Evolutionary conservation across 345 rosid species (phyloP).

Genomic region (Eucalyptus cladocalyx): DNA sequence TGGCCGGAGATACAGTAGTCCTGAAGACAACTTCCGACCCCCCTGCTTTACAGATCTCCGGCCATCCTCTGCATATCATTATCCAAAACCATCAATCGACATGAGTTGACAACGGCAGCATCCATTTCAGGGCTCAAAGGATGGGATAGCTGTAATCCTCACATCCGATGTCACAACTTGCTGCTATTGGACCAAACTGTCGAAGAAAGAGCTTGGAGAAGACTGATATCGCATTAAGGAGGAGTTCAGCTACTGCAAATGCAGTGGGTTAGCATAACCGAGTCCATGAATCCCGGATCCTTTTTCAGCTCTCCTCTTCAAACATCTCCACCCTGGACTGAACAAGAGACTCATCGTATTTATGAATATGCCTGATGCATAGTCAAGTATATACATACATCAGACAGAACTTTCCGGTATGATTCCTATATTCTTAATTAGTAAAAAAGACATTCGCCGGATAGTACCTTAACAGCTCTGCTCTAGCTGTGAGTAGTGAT

Average conservation of each 20-base stretch:
- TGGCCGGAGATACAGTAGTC: neutral
- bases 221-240: slow-evolving; percentile 22
- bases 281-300: slow-evolving; percentile 18
- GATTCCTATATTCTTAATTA: neutral
- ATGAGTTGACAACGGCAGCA: slow-evolving; percentile 11
- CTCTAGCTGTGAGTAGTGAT: neutral
- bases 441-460: neutral
- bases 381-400: neutral
- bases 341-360: slow-evolving; percentile 24
- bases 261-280: neutral
- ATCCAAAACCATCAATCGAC: slow-evolving; percentile 3
- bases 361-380: neutral
- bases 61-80: slow-evolving; percentile 10
- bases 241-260: slow-evolving; percentile 10
- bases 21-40: neutral
- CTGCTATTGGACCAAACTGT: slow-evolving; percentile 2
- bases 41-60: slow-evolving; percentile 26
- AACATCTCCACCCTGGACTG: slow-evolving; percentile 8
- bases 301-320: slow-evolving; percentile 25
- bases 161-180: neutral
- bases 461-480: neutral
- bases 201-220: slow-evolving; percentile 31
- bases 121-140: slow-evolving; percentile 43
- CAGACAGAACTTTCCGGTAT: neutral
- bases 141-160: slow-evolving; percentile 10